A percentile compares a stretch with the other conserved stretches of the same genome.
Evolutionary conservation across 225 moss, liverwort and hornwort species (phyloP).

Genomic region (Takakia lepidozioides): DNA sequence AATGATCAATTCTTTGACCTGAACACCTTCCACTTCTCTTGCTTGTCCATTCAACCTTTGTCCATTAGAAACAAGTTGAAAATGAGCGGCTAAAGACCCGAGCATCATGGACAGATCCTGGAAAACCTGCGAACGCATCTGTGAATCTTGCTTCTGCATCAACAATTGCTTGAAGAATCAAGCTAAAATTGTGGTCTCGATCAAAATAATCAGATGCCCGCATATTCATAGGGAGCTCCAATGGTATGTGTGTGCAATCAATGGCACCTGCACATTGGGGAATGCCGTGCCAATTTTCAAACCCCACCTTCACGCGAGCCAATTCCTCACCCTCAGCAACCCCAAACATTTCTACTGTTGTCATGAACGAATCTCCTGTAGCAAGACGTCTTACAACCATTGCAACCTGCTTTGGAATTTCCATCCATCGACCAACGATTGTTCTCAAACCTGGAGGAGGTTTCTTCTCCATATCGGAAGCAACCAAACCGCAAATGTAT

Average conservation of each 20-base stretch:
- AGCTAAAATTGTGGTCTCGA: slow-evolving; percentile 11
- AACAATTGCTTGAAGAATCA: slow-evolving; percentile 26
- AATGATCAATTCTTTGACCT: slow-evolving; percentile 10
- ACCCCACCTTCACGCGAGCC: neutral
- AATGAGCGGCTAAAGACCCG: slow-evolving; percentile 8
- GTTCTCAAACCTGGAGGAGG: neutral
- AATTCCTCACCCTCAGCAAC: neutral
- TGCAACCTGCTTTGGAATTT: slow-evolving; percentile 1
- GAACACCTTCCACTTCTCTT: neutral
- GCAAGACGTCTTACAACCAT: slow-evolving; percentile 1
- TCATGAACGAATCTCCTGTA: neutral
- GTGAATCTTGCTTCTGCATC: slow-evolving; percentile 15
- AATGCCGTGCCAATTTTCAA: slow-evolving; percentile 5
- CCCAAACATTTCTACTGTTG: neutral
- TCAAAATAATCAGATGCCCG: slow-evolving; percentile 10
- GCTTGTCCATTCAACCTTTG: slow-evolving; percentile 7
- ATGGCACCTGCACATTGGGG: slow-evolving; percentile 24
- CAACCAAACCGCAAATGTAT: slow-evolving; percentile 2
- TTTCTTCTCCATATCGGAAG: neutral
- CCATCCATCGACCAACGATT: neutral
- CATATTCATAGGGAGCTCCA: slow-evolving; percentile 14
- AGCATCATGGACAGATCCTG: slow-evolving; percentile 11
- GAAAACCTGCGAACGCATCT: slow-evolving; percentile 20
- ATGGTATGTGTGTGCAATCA: slow-evolving; percentile 18
- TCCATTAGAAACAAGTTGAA: neutral